Percentiles rank a stretch among this genome's conserved stretches.
These are phyloP conservation scores for Corrigiola litoralis DNA, from an alignment of 179 eudicot genomes.

Conservation along the genomic window DNA sequence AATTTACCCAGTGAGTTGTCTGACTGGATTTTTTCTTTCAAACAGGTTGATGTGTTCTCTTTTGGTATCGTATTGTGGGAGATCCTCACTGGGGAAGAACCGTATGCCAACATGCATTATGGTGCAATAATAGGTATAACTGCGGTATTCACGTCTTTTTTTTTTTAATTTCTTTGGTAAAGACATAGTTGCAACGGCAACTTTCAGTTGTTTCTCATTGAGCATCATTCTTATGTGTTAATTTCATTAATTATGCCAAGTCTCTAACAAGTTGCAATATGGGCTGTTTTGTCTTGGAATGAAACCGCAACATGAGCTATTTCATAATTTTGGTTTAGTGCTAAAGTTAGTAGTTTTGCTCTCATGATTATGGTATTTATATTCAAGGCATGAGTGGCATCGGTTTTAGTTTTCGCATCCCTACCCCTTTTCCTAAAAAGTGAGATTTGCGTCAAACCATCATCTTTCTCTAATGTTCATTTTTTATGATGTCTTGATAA, in stretches of 20 bases:
- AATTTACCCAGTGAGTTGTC: background rate
- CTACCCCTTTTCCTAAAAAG: no score
- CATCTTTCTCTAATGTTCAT: no score
- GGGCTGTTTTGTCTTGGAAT: no score
- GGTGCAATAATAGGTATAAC: slow-evolving; percentile 44
- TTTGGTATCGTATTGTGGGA: slow-evolving; percentile 50
- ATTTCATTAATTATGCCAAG: no score
- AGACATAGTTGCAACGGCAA: background rate
- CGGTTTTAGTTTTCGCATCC: no score
- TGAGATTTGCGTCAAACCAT: no score
- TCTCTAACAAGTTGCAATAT: no score
- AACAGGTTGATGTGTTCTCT: slow-evolving; percentile 48
- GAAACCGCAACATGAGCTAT: no score
- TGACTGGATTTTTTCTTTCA: slow-evolving; percentile 9
- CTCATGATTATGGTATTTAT: no score
- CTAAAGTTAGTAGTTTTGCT: no score
- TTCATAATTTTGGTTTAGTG: background rate
- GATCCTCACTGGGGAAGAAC: slow-evolving; percentile 49
- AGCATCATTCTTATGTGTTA: background rate
- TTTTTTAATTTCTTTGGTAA: background rate
- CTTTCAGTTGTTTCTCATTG: background rate
- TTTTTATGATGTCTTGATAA: no score
- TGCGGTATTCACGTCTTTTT: background rate
- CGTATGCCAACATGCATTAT: slow-evolving; percentile 51
- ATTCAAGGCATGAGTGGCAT: no score